Percentiles rank a stretch among this genome's conserved stretches.
phyloP scores from a whole-genome alignment of 305 asterid species.

The Solanum hybrid region DNA sequence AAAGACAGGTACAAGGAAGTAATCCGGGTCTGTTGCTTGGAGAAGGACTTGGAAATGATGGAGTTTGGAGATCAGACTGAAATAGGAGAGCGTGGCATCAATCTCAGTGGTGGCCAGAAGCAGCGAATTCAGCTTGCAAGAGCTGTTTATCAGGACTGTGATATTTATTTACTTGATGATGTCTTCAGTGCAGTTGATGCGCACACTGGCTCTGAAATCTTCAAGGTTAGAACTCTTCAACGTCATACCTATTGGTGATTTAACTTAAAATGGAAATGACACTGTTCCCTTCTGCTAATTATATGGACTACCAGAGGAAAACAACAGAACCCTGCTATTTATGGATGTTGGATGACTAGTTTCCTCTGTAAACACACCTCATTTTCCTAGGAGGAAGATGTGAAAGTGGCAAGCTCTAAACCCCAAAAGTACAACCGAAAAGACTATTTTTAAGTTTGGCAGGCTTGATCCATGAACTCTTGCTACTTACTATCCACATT shows the following conservation, averaged over 20 bases:
- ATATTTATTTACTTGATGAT: constrained; percentile 83
- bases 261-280: not conserved
- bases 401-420: not conserved
- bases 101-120: constrained; percentile 96
- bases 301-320: not conserved
- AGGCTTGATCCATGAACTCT: not conserved
- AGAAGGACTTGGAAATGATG: constrained; percentile 94
- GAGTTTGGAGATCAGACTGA: constrained; percentile 96
- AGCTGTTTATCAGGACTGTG: constrained; percentile 92
- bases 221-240: constrained; percentile 46
- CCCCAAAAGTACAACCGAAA: not conserved
- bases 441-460: not conserved
- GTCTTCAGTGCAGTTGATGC: constrained; percentile 97
- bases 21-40: constrained; percentile 75
- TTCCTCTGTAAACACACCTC: not conserved
- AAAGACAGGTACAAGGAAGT: constrained; percentile 56
- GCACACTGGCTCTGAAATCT: constrained; percentile 91
- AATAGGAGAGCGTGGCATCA: constrained; percentile 98
- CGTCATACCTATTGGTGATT: not conserved
- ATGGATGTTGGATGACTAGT: not conserved
- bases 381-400: not conserved
- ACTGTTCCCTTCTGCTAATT: not conserved
- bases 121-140: constrained; percentile 93
- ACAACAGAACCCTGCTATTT: not conserved
- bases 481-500: not conserved